Percentiles rank a stretch among this genome's conserved stretches.
Conservation (phyloP, 2,329 filamentous ascomycete genomes). For the Fusarium illudens region DNA sequence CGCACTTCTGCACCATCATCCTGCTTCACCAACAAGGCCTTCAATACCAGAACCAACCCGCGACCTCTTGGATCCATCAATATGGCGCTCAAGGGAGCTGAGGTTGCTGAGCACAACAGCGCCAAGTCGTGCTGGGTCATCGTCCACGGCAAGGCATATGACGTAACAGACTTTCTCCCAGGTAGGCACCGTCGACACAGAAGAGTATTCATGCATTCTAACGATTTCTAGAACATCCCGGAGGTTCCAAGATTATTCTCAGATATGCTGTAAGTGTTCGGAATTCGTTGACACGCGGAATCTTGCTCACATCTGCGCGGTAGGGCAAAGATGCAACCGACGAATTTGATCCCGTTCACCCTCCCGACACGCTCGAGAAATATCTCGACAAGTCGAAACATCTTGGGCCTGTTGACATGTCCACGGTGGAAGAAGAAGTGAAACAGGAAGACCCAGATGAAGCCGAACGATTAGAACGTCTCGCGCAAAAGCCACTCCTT, state of each 20-base stretch:
- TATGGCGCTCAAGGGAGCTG: constrained; percentile 59
- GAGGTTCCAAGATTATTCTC: constrained; percentile 22
- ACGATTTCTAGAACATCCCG: constrained; percentile 6
- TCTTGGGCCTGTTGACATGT: not conserved
- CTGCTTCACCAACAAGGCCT: not conserved
- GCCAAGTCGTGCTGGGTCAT: constrained; percentile 92
- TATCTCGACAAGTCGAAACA: not conserved
- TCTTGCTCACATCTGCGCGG: too few relatives aligned
- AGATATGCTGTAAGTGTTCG: constrained; percentile 24
- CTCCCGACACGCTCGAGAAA: not conserved
- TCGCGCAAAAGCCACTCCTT: constrained; percentile 2
- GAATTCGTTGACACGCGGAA: too few relatives aligned
- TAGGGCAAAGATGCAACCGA: constrained; percentile 19
- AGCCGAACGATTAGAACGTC: not conserved
- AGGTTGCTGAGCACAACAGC: constrained; percentile 76
- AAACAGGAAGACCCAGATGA: not conserved
- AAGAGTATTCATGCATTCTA: not conserved
- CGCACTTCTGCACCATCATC: not conserved
- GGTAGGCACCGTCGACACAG: not conserved
- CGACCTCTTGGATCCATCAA: constrained; percentile 2
- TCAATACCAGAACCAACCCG: not conserved
- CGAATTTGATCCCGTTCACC: not conserved
- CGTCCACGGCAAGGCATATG: constrained; percentile 61
- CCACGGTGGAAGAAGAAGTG: not conserved
- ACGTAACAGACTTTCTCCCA: constrained; percentile 24